Evolutionary conservation across 169 alveolate species (phyloP).

Genomic region (Plasmodium berghei): DNA sequence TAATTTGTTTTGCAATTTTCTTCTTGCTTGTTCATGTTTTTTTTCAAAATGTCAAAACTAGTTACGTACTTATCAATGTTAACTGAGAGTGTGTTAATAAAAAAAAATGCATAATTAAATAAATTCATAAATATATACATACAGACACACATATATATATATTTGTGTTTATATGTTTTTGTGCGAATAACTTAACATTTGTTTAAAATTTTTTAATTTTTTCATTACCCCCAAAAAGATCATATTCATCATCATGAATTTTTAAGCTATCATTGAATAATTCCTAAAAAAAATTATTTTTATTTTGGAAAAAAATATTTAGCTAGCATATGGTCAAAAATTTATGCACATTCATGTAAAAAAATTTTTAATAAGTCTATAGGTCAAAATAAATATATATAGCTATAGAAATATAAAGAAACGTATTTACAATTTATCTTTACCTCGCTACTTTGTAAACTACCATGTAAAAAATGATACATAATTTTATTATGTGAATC

Average conservation of each 20-base stretch:
- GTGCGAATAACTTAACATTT: background rate
- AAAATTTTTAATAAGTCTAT: background rate
- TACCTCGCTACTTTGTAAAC: constrained; percentile 37
- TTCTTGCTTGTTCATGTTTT: background rate
- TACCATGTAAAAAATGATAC: constrained; percentile 50
- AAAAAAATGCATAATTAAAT: background rate
- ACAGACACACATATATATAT: background rate
- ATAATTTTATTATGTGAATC: constrained; percentile 33
- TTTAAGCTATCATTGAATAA: constrained; percentile 1
- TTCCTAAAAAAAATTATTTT: background rate
- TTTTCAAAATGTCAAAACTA: constrained; percentile 35
- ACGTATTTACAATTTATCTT: background rate
- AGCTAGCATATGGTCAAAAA: no score
- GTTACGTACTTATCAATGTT: constrained; percentile 21
- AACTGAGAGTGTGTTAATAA: background rate
- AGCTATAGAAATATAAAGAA: background rate
- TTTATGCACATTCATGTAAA: background rate
- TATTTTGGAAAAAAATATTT: background rate
- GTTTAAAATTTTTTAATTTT: constrained; percentile 2
- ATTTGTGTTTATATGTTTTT: background rate
- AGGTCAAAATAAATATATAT: background rate
- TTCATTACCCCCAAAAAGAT: constrained; percentile 50
- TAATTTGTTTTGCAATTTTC: background rate
- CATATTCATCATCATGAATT: constrained; percentile 14
- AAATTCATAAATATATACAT: no score